Conservation (phyloP, 306 rosid species). For the Rosa multiflora region DNA sequence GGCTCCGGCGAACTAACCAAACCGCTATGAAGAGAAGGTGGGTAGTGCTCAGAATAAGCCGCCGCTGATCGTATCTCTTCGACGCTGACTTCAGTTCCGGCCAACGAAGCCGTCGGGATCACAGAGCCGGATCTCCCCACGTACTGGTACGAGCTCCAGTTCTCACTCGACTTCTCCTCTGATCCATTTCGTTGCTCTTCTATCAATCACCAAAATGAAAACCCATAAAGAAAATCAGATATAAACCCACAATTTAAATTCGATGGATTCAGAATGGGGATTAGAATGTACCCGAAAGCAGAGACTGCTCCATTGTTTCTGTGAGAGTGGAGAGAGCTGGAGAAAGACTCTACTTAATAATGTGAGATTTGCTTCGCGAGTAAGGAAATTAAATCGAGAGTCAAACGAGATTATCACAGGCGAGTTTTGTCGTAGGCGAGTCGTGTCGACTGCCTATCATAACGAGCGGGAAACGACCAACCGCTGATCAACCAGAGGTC, state of each 20-base stretch:
- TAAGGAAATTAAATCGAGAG: constrained; percentile 24
- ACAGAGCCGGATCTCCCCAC: constrained; percentile 66
- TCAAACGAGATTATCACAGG: not conserved
- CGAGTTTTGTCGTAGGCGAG: not conserved
- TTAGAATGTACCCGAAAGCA: constrained; percentile 53
- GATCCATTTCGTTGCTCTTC: constrained; percentile 53
- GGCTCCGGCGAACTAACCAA: constrained; percentile 68
- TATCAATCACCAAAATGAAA: not conserved
- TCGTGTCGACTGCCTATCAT: not conserved
- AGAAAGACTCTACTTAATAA: not conserved
- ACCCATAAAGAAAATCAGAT: constrained; percentile 28
- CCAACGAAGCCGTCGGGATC: constrained; percentile 57
- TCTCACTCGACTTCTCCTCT: constrained; percentile 52
- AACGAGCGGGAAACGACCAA: constrained; percentile 8
- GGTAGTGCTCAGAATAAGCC: constrained; percentile 58
- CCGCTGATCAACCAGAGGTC: not conserved
- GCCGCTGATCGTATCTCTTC: constrained; percentile 91
- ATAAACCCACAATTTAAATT: not conserved
- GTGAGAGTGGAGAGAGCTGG: constrained; percentile 15
- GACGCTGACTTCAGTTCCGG: constrained; percentile 78
- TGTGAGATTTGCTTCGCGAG: constrained; percentile 27
- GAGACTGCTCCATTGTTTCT: constrained; percentile 61
- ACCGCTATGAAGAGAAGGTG: constrained; percentile 78
- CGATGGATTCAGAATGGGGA: not conserved
- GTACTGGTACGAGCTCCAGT: constrained; percentile 68